These are phyloP conservation scores for Aureobasidium musti DNA, from an alignment of 2,329 filamentous ascomycete species.

Conservation along the genomic window DNA sequence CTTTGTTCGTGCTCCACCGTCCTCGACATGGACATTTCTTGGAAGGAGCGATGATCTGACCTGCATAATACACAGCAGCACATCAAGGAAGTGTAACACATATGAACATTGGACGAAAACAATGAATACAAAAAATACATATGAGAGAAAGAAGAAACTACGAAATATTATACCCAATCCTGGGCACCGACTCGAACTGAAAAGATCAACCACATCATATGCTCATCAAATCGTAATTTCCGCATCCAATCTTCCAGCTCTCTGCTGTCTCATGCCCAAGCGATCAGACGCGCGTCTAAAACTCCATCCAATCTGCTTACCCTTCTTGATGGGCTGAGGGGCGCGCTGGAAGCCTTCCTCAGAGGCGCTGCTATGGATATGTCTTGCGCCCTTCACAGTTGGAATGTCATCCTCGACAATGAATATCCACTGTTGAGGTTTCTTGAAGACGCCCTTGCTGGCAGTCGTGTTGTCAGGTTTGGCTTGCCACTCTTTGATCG, in stretches of 20 bases:
- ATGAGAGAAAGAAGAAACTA: not conserved
- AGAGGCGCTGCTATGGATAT: not conserved
- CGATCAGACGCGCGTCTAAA: conserved; percentile 16
- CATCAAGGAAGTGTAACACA: no score
- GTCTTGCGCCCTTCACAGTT: not conserved
- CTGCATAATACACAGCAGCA: no score
- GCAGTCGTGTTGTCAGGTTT: conserved; percentile 9
- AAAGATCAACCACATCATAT: not conserved
- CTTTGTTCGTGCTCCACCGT: no score
- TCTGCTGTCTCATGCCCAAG: conserved; percentile 3
- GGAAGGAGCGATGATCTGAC: no score
- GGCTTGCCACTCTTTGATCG: conserved; percentile 8
- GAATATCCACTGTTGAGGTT: conserved; percentile 23
- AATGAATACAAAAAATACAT: not conserved
- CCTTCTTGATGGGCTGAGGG: not conserved
- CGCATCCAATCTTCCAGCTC: conserved; percentile 5
- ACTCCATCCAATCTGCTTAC: conserved; percentile 24
- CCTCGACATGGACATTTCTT: no score
- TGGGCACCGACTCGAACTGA: not conserved
- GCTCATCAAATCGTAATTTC: conserved; percentile 14
- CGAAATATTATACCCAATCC: not conserved
- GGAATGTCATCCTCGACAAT: conserved; percentile 9
- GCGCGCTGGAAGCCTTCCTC: not conserved
- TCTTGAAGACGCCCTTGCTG: conserved; percentile 1
- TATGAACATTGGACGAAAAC: no score